Percentiles rank a stretch among this genome's conserved stretches.
Conservation (phyloP, 148 eudicot species). For the Gaultheria prostrata region DNA sequence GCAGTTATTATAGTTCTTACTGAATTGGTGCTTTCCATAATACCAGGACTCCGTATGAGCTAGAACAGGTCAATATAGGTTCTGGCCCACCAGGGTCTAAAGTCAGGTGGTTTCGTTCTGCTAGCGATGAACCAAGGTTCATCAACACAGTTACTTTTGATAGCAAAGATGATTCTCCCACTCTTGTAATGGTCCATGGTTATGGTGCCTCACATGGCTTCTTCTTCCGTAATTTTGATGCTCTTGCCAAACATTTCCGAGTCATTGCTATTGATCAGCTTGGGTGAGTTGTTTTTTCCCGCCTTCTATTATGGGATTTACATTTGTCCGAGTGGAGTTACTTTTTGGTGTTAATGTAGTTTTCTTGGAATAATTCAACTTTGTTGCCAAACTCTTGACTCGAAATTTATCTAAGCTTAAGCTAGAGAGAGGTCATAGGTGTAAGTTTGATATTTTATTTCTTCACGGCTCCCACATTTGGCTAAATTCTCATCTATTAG, state of each 20-base stretch:
- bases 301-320: neutral
- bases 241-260: slow-evolving; percentile 67
- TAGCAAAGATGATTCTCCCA: slow-evolving; percentile 65
- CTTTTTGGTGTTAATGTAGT: neutral
- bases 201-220: slow-evolving; percentile 97
- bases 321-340: neutral
- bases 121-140: slow-evolving; percentile 77
- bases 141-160: slow-evolving; percentile 87
- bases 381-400: neutral
- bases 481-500: neutral
- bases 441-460: neutral
- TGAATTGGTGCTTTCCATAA: slow-evolving; percentile 15
- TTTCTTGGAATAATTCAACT: neutral
- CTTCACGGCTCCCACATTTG: neutral
- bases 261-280: slow-evolving; percentile 97
- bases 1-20: neutral
- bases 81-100: slow-evolving; percentile 93
- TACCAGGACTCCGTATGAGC: slow-evolving; percentile 68
- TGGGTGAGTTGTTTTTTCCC: slow-evolving; percentile 46
- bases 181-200: slow-evolving; percentile 93
- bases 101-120: slow-evolving; percentile 89
- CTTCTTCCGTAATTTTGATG: slow-evolving; percentile 94
- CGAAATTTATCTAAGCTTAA: neutral
- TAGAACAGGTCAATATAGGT: slow-evolving; percentile 83
- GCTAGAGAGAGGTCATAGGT: neutral